Conservation (phyloP, 768 basidiomycete species). For the Boletus vinaceobasis region DNA sequence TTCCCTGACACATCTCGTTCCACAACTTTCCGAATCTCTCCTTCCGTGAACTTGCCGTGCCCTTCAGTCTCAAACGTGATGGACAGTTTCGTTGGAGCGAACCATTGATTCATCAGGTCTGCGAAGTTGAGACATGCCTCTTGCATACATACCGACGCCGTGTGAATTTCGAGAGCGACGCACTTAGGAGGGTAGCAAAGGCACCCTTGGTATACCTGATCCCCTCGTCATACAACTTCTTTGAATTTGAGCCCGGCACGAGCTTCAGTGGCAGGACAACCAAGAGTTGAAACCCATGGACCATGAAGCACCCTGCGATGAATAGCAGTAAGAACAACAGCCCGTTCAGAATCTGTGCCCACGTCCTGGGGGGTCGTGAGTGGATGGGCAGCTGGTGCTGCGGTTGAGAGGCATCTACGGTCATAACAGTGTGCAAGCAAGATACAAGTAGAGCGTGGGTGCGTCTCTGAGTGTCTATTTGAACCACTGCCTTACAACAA, state of each 20-base stretch:
- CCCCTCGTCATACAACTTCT: constrained; percentile 59
- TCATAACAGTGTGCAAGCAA: constrained; percentile 15
- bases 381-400: constrained; percentile 50
- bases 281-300: constrained; percentile 71
- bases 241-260: constrained; percentile 56
- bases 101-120: constrained; percentile 82
- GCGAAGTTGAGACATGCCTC: constrained; percentile 1
- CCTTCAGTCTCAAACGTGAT: constrained; percentile 75
- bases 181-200: constrained; percentile 73
- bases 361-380: constrained; percentile 51
- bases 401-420: constrained; percentile 9
- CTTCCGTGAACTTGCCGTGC: constrained; percentile 55
- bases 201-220: constrained; percentile 81
- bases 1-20: constrained; percentile 54
- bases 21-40: constrained; percentile 57
- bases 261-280: constrained; percentile 64
- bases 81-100: constrained; percentile 70
- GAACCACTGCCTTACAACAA: constrained; percentile 1
- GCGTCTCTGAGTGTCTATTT: constrained; percentile 13
- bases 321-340: constrained; percentile 57
- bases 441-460: neutral
- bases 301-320: constrained; percentile 60
- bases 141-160: neutral
- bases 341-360: constrained; percentile 48
- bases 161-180: constrained; percentile 26